A percentile compares a stretch with the other conserved stretches of the same genome.
Evolutionary conservation across 2,329 filamentous ascomycete genomes (phyloP).

Genomic region (Nemania diffusa): DNA sequence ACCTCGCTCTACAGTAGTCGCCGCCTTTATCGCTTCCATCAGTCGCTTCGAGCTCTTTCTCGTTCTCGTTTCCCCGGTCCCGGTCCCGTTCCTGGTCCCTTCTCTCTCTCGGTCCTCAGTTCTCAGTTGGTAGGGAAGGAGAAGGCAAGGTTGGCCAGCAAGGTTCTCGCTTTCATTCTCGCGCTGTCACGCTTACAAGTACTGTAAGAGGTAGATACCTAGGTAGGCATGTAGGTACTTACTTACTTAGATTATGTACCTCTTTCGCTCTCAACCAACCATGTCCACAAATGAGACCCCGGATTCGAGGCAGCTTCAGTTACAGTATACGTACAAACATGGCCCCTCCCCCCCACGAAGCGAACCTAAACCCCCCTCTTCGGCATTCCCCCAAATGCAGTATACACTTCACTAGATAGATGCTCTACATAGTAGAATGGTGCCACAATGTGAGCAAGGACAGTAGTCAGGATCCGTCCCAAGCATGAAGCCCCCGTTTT

Average conservation of each 20-base stretch:
- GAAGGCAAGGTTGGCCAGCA: background rate
- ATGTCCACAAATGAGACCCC: background rate
- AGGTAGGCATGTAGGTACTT: too few relatives aligned
- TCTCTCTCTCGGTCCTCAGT: background rate
- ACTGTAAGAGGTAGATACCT: too few relatives aligned
- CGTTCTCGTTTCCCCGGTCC: too few relatives aligned
- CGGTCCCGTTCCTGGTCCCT: background rate
- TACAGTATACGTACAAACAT: constrained; percentile 5
- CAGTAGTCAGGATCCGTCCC: background rate
- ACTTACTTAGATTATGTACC: too few relatives aligned
- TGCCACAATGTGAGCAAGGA: constrained; percentile 9
- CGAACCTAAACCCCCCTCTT: background rate
- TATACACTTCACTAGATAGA: background rate
- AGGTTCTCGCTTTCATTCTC: background rate
- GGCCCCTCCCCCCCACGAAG: constrained; percentile 2
- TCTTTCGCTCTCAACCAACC: background rate
- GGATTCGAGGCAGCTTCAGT: constrained; percentile 3
- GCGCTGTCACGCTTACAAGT: too few relatives aligned
- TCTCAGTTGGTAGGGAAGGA: background rate
- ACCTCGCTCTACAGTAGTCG: too few relatives aligned
- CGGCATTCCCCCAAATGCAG: constrained; percentile 1
- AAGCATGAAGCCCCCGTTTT: background rate
- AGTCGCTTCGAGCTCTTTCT: background rate
- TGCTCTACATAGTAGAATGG: background rate
- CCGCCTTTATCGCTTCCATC: too few relatives aligned